Conservation (phyloP, 176 grass and related monocot species). For the Bromus sterilis region DNA sequence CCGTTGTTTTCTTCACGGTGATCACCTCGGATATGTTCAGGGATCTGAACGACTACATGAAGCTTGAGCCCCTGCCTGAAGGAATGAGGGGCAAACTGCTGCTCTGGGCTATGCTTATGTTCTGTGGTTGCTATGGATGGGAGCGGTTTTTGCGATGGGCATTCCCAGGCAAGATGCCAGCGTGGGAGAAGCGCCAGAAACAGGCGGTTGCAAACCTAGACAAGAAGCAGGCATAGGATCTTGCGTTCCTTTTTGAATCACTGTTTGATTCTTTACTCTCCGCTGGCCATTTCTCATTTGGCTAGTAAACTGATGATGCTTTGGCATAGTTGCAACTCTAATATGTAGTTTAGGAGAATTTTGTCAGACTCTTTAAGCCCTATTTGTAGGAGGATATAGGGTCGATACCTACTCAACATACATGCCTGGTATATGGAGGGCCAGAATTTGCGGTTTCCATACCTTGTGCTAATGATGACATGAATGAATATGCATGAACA, state of each 20-base stretch:
- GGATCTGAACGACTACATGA: conserved; percentile 84
- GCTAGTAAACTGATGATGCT: conserved; percentile 23
- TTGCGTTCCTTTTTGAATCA: background rate
- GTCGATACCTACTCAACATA: background rate
- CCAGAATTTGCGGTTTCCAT: background rate
- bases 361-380: conserved; percentile 18
- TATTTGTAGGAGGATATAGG: conserved; percentile 23
- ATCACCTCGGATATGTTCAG: conserved; percentile 95
- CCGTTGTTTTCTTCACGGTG: conserved; percentile 85
- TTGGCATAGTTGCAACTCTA: conserved; percentile 21
- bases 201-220: conserved; percentile 50
- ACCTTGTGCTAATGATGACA: conserved; percentile 17
- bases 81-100: conserved; percentile 84
- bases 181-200: conserved; percentile 81
- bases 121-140: conserved; percentile 86
- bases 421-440: background rate
- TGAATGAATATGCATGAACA: background rate
- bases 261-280: conserved; percentile 12
- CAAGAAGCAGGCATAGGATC: conserved; percentile 61
- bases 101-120: conserved; percentile 88
- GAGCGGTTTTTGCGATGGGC: conserved; percentile 78
- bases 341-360: conserved; percentile 53
- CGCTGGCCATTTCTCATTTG: conserved; percentile 2
- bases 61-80: conserved; percentile 71
- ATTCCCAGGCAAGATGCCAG: conserved; percentile 86